Evolutionary conservation across 2,329 filamentous ascomycete genomes (phyloP), one percentile per base, ranked within the genome.

Genomic region (Exophiala lecanii-corni): DNA sequence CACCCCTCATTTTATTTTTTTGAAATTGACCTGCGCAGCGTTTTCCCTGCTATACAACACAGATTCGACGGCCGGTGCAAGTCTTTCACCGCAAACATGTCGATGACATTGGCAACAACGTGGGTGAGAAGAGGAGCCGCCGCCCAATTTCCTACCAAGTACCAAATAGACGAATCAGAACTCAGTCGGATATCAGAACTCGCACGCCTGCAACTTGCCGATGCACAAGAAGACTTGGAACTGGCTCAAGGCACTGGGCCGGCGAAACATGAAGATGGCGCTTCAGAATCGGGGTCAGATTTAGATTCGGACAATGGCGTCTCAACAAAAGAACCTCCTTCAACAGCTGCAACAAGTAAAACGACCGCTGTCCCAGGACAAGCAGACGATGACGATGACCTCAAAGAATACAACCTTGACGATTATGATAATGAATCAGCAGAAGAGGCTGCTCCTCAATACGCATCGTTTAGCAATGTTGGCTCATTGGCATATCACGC

Each of bases 351-450:
- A 17, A n/a, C 9, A 15, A n/a, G 9, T 4, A 47, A 41, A 13
- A 13, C 45, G 41, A 17, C 41, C 18, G 6, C 23, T 7, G 23
- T 26, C 12, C n/a, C n/a, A n/a, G n/a, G n/a, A n/a, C n/a, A n/a
- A n/a, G 77, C 74, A 13, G 70, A 79, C 26, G 72, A 84, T 52
- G 88, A 95, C 60, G 87, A 94, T 55, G 89, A 95, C 62, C 75
- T 98, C 37, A 92, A 91, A 67, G 89, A 98, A 67, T 98, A 96
- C 67, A 84, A 98, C 61, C 76, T 98, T 41, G 91, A 97, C 53
- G 82, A 95, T 65, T 98, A 98, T 64, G 92, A 98, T 58, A 86
- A 92, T 35, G 78, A 81, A 5, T 75, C 78, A 10, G 75, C 78
- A 1, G 81, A 81, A 20, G 78, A 86, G 47, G 72, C 71, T 15